Percentiles rank a stretch among this genome's conserved stretches.
phyloP scores from a whole-genome alignment of 2,329 filamentous ascomycete genomes.

The Penicillium sumatraense region DNA sequence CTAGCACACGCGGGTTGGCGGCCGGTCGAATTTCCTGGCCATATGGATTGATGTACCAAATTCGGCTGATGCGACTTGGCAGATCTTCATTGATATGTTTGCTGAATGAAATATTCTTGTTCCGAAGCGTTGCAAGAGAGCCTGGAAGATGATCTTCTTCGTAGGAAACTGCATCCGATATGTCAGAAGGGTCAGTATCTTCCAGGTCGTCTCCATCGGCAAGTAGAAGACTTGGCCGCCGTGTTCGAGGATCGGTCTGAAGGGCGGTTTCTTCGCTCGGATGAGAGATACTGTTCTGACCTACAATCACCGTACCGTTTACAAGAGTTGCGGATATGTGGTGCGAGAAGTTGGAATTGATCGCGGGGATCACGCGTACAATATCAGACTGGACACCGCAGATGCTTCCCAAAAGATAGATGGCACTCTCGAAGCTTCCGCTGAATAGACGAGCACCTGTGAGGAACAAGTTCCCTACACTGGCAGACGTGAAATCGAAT shows the following conservation, averaged over 20 bases:
- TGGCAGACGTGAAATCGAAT: slow-evolving; percentile 78
- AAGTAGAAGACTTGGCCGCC: slow-evolving; percentile 42
- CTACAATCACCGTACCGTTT: slow-evolving; percentile 79
- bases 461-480: slow-evolving; percentile 78
- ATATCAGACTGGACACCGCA: slow-evolving; percentile 76
- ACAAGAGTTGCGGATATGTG: slow-evolving; percentile 85
- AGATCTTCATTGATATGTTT: slow-evolving; percentile 82
- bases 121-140: slow-evolving; percentile 76
- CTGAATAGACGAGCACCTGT: slow-evolving; percentile 88
- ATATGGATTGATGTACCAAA: slow-evolving; percentile 99
- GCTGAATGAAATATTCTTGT: slow-evolving; percentile 79
- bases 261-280: slow-evolving; percentile 69
- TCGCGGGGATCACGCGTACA: slow-evolving; percentile 81
- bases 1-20: slow-evolving; percentile 79
- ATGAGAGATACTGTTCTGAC: slow-evolving; percentile 91
- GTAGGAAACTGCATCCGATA: slow-evolving; percentile 41
- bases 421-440: slow-evolving; percentile 88
- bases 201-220: slow-evolving; percentile 39
- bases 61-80: slow-evolving; percentile 73
- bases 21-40: slow-evolving; percentile 91
- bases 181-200: slow-evolving; percentile 33
- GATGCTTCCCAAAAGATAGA: slow-evolving; percentile 85
- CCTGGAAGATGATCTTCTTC: slow-evolving; percentile 58
- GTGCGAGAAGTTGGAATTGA: slow-evolving; percentile 94
- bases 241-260: slow-evolving; percentile 31